Percentiles rank a stretch among this genome's conserved stretches.
phyloP scores from a whole-genome alignment of 768 basidiomycete species.

The Tylopilus intermedius region DNA sequence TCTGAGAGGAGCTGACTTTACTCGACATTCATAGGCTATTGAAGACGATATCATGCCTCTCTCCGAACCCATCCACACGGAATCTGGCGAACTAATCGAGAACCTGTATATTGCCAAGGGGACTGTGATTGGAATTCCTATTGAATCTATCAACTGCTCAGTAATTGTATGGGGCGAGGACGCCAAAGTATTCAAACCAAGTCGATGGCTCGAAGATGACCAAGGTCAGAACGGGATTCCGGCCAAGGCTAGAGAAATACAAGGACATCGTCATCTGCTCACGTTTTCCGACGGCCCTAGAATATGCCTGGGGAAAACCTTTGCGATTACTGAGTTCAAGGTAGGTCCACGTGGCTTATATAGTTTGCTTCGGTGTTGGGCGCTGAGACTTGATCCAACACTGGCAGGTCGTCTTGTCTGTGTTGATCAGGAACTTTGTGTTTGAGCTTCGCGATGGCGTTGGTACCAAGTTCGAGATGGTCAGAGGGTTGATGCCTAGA shows the following conservation, averaged over 20 bases:
- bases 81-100: constrained; percentile 35
- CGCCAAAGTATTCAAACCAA: constrained; percentile 54
- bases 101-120: constrained; percentile 44
- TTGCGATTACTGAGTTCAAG: constrained; percentile 40
- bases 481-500: too few species aligned
- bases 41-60: constrained; percentile 59
- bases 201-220: constrained; percentile 50
- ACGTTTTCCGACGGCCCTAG: constrained; percentile 48
- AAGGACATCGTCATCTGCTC: constrained; percentile 46
- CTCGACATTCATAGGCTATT: constrained; percentile 29
- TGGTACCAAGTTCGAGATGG: background rate
- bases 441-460: constrained; percentile 13
- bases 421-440: constrained; percentile 40
- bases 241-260: constrained; percentile 34
- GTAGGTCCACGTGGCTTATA: constrained; percentile 8
- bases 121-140: constrained; percentile 39
- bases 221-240: constrained; percentile 17
- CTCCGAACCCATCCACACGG: constrained; percentile 38
- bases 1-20: too few species aligned
- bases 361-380: too few species aligned
- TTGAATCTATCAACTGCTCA: constrained; percentile 46
- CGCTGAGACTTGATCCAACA: background rate
- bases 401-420: constrained; percentile 36
- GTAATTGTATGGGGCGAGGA: constrained; percentile 57
- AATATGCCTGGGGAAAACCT: constrained; percentile 44